phyloP scores from a whole-genome alignment of 257 asterid species.

The Perilla frutescens region DNA sequence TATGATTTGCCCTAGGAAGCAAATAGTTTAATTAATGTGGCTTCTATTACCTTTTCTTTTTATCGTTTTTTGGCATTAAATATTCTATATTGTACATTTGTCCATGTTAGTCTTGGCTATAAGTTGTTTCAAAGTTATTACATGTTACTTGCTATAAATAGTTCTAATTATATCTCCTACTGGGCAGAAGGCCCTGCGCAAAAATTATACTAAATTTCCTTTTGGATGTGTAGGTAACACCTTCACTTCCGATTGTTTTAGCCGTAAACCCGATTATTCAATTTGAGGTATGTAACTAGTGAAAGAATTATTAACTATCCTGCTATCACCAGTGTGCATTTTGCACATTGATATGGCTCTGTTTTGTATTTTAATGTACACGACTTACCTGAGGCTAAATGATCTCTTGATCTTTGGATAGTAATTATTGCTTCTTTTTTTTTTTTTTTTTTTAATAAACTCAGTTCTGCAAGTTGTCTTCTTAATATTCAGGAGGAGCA shows the following conservation, averaged over 20 bases:
- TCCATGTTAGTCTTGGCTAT: constrained; percentile 11
- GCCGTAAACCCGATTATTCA: constrained; percentile 81
- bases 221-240: constrained; percentile 74
- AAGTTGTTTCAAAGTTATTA: constrained; percentile 11
- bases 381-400: constrained; percentile 7
- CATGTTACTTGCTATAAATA: constrained; percentile 11
- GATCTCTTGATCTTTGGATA: not conserved
- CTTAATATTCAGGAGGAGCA: constrained; percentile 8
- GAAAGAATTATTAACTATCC: constrained; percentile 12
- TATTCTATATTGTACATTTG: not conserved
- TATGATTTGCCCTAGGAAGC: constrained; percentile 14
- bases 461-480: constrained; percentile 1
- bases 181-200: too few relatives aligned
- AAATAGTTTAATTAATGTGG: not conserved
- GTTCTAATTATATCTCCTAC: not conserved
- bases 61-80: not conserved
- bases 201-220: constrained; percentile 33
- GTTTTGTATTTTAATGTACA: constrained; percentile 9
- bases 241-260: constrained; percentile 74
- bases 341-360: constrained; percentile 18
- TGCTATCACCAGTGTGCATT: not conserved
- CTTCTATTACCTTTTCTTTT: constrained; percentile 16
- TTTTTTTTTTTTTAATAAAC: not conserved
- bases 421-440: not conserved
- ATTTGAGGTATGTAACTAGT: constrained; percentile 71